Percentiles rank a stretch among this genome's conserved stretches.
Conservation (phyloP, 768 basidiomycete species). For the Scleroderma citrinum region DNA sequence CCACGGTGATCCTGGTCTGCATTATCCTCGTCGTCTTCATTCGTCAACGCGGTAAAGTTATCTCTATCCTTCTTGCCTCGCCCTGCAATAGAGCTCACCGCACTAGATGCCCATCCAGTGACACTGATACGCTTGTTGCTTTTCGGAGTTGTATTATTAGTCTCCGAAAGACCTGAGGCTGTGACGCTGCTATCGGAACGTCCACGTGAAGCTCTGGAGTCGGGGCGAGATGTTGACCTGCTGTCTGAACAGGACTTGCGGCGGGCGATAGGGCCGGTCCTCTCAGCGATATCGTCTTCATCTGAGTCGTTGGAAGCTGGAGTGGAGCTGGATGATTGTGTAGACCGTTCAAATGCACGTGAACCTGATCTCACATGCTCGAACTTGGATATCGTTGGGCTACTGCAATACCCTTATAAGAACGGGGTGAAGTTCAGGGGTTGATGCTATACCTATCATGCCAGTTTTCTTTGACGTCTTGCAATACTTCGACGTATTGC, state of each 20-base stretch:
- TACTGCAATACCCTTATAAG: slow-evolving; percentile 14
- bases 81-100: slow-evolving; percentile 55
- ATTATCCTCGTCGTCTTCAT: slow-evolving; percentile 35
- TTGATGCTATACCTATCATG: slow-evolving; percentile 45
- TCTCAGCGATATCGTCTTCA: slow-evolving; percentile 22
- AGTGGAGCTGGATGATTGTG: slow-evolving; percentile 23
- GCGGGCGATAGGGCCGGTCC: slow-evolving; percentile 14
- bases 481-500: slow-evolving; percentile 67
- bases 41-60: slow-evolving; percentile 52
- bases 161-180: slow-evolving; percentile 30
- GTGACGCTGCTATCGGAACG: slow-evolving; percentile 54
- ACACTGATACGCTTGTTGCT: slow-evolving; percentile 34
- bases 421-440: background rate
- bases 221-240: slow-evolving; percentile 44
- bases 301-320: slow-evolving; percentile 31
- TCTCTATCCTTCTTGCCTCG: slow-evolving; percentile 55
- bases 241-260: slow-evolving; percentile 39
- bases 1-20: slow-evolving; percentile 10
- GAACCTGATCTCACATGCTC: slow-evolving; percentile 16
- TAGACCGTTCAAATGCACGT: slow-evolving; percentile 21
- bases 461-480: slow-evolving; percentile 66
- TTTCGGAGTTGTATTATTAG: slow-evolving; percentile 28
- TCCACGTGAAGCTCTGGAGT: slow-evolving; percentile 58
- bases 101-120: slow-evolving; percentile 56
- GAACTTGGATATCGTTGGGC: slow-evolving; percentile 25